Percentiles rank a stretch among this genome's conserved stretches.
phyloP scores from a whole-genome alignment of 2,329 filamentous ascomycete genomes.

The Myotisia sp. region DNA sequence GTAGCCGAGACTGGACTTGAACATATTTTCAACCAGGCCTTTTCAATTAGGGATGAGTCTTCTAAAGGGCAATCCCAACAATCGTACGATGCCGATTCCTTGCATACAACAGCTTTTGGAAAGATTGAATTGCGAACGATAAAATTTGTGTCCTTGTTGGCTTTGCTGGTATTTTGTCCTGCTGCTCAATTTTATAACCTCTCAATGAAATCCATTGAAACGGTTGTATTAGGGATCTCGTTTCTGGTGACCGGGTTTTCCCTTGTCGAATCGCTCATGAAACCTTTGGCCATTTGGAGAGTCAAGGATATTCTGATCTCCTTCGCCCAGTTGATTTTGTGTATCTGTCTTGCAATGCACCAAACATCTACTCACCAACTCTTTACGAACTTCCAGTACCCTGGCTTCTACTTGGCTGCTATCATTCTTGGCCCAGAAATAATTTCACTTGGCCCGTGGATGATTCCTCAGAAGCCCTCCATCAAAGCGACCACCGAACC shows the following conservation, averaged over 20 bases:
- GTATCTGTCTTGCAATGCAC: conserved; percentile 25
- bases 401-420: conserved; percentile 24
- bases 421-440: conserved; percentile 29
- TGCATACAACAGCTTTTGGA: not conserved
- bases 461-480: not conserved
- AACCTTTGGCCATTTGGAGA: conserved; percentile 25
- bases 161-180: conserved; percentile 14
- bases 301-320: conserved; percentile 27
- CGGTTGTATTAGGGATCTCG: conserved; percentile 24
- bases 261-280: conserved; percentile 25
- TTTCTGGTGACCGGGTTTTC: conserved; percentile 29
- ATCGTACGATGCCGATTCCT: conserved; percentile 2
- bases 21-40: conserved; percentile 32
- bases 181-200: conserved; percentile 22
- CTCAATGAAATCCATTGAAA: conserved; percentile 26
- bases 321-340: conserved; percentile 25
- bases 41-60: conserved; percentile 24
- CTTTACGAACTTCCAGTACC: conserved; percentile 25
- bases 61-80: conserved; percentile 17
- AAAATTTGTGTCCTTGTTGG: too few species aligned
- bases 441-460: conserved; percentile 19
- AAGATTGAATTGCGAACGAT: conserved; percentile 7
- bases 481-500: not conserved
- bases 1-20: conserved; percentile 33
- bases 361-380: conserved; percentile 20